Evolutionary conservation across 2,329 filamentous ascomycete genomes (phyloP).

Genomic region (Colletotrichum paranaense): DNA sequence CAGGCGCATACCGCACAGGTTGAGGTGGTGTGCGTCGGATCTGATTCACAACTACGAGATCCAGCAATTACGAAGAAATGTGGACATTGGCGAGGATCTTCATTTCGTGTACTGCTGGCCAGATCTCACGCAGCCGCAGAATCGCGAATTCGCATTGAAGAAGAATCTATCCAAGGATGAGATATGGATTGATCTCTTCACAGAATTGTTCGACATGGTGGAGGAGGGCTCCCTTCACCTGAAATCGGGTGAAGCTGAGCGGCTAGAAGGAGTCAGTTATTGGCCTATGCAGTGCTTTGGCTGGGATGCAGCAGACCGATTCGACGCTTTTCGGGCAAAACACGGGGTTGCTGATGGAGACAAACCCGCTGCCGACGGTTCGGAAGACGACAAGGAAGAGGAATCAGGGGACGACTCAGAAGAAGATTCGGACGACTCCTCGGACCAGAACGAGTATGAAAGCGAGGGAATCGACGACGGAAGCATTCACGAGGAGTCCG

Average conservation of each 20-base stretch:
- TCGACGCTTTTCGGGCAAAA: slow-evolving; percentile 23
- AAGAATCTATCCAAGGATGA: slow-evolving; percentile 21
- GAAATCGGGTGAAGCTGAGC: background rate
- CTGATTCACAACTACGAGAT: slow-evolving; percentile 42
- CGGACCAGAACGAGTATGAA: slow-evolving; percentile 46
- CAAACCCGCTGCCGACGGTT: background rate
- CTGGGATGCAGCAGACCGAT: slow-evolving; percentile 23
- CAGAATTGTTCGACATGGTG: background rate
- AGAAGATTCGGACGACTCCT: slow-evolving; percentile 14
- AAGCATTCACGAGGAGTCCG: slow-evolving; percentile 40
- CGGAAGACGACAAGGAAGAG: background rate
- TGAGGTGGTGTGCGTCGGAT: slow-evolving; percentile 48
- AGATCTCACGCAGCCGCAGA: slow-evolving; percentile 41
- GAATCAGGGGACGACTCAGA: background rate
- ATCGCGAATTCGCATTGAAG: slow-evolving; percentile 43
- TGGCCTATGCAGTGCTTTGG: slow-evolving; percentile 25
- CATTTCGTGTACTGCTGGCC: slow-evolving; percentile 47
- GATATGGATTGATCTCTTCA: background rate
- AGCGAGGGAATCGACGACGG: slow-evolving; percentile 53
- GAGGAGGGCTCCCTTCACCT: background rate
- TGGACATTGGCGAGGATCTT: slow-evolving; percentile 40
- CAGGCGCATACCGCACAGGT: slow-evolving; percentile 17
- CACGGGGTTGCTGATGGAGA: background rate
- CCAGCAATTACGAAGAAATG: slow-evolving; percentile 41
- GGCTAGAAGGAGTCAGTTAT: background rate